Percentiles rank a stretch among this genome's conserved stretches.
Evolutionary conservation across 257 asterid species (phyloP).

Genomic region (Orobanche coerulescens): DNA sequence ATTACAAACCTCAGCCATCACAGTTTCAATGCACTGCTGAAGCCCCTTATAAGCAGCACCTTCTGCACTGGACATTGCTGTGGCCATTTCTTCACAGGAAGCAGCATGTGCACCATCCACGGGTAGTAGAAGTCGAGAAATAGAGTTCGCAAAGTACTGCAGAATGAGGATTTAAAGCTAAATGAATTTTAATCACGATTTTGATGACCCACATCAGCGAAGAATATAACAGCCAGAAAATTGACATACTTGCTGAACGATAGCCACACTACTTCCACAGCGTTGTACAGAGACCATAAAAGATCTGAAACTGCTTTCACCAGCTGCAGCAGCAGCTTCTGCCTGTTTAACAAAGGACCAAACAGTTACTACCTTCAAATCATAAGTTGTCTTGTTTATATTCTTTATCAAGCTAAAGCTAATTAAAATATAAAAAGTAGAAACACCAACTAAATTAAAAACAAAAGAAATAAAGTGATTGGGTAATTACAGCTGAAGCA

Average conservation of each 20-base stretch:
- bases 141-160: conserved; percentile 91
- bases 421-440: conserved; percentile 11
- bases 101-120: conserved; percentile 99
- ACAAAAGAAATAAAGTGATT: conserved; percentile 9
- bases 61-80: conserved; percentile 95
- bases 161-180: conserved; percentile 15
- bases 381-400: background rate
- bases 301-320: conserved; percentile 94
- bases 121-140: conserved; percentile 84
- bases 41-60: conserved; percentile 98
- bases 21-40: conserved; percentile 95
- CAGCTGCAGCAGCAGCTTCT: conserved; percentile 99
- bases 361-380: background rate
- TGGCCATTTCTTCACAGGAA: conserved; percentile 94
- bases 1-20: conserved; percentile 89
- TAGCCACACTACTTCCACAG: conserved; percentile 99
- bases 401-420: conserved; percentile 7
- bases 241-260: conserved; percentile 84
- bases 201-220: background rate
- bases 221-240: conserved; percentile 6
- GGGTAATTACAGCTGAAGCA: conserved; percentile 81
- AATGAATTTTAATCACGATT: conserved; percentile 14
- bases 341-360: conserved; percentile 44
- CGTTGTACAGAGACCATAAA: conserved; percentile 99
- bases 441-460: background rate